Evolutionary conservation across 345 rosid genomes (phyloP), one percentile per base, ranked within the genome.

Genomic region (Kandelia obovata): DNA sequence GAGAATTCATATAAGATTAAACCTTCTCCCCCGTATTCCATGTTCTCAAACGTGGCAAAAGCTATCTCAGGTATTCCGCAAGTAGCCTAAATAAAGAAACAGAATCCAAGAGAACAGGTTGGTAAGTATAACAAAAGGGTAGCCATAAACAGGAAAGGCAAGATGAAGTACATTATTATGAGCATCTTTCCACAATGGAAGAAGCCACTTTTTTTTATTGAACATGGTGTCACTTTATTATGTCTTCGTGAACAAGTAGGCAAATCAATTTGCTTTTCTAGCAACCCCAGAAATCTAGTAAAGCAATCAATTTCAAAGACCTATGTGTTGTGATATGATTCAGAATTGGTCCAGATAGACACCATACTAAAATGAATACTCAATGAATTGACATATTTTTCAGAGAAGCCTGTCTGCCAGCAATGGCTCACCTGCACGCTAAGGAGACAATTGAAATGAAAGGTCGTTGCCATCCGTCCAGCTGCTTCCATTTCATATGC

Each of bases 1-100:
- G 70, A 46, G 75, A 34, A 75, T 51, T 58, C 78, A 68, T 23
- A 16, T 43, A 56, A 27, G 13, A 15, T 25, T 56, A 7, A 79
- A 94, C 98, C 98, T 94, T 91, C 97, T 79, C 71, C 71, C 9
- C 95, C 96, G 35, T 88, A 94, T 85, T 91, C 97, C 98, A 94
- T 94, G 80, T 91, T 94, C 84, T 94, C 97, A 73, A 89, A 94
- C 51, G 97, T 94, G 30, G 97, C 39, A 82, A 87, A 83, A 80
- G 96, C 91, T 77, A 94, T 82, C 80, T 94, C 97, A 6, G 98
- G 98, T 78, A 91, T 86, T 75, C 97, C 96, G 49, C 96, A 91
- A 68, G 95, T 86, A 72, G 97, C 98, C 97, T 91, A 82, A 27
- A 72, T 52, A 59, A 67, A 70, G 71, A 59, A 76, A 66, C 59